phyloP scores from a whole-genome alignment of 78 protist species.

The Dictyostelium citrinum region DNA sequence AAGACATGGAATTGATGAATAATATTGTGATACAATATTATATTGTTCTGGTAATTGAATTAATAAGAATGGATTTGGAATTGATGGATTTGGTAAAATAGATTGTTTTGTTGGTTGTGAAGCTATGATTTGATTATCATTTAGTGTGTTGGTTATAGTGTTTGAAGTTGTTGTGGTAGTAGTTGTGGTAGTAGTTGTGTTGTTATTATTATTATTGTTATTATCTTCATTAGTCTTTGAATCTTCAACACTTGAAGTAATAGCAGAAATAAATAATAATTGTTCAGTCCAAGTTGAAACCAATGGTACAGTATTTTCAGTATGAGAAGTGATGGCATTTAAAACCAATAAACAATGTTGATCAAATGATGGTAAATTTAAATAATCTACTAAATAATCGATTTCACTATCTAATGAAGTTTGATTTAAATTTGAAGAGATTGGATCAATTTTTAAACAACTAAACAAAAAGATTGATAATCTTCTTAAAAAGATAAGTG shows the following conservation, averaged over 20 bases:
- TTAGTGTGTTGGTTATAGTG: background rate
- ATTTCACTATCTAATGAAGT: background rate
- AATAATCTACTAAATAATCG: conserved; percentile 19
- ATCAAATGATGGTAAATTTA: conserved; percentile 21
- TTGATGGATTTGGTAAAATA: conserved; percentile 28
- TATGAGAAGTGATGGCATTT: conserved; percentile 32
- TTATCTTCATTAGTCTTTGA: background rate
- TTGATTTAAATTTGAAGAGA: background rate
- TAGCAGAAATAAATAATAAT: conserved; percentile 27
- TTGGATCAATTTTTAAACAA: conserved; percentile 34
- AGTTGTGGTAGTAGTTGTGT: background rate
- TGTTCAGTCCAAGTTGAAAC: conserved; percentile 51
- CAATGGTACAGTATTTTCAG: conserved; percentile 21
- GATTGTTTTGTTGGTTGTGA: background rate
- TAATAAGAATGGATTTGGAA: conserved; percentile 56
- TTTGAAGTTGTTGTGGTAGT: background rate
- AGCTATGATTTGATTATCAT: background rate
- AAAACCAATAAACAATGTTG: background rate
- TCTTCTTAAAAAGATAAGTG: conserved; percentile 26
- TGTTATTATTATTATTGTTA: too few species aligned
- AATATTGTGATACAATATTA: conserved; percentile 44
- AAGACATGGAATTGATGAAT: conserved; percentile 45
- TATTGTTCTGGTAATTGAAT: conserved; percentile 38
- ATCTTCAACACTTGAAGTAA: conserved; percentile 10
- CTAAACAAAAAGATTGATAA: conserved; percentile 2